Evolutionary conservation across 2,329 filamentous ascomycete genomes (phyloP).

Genomic region (Fusarium sp.): DNA sequence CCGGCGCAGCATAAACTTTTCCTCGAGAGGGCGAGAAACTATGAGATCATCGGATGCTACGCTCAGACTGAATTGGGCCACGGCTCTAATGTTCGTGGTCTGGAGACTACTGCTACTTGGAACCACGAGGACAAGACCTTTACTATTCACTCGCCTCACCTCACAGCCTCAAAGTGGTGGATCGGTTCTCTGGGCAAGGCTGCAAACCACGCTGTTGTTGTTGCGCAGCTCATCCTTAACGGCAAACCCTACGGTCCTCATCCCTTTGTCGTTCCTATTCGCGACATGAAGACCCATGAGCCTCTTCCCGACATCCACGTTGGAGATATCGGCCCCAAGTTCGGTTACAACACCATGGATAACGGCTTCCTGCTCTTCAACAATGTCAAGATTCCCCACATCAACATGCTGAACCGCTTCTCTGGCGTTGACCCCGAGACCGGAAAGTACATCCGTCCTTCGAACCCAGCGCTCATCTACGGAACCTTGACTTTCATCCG

Average conservation of each 20-base stretch:
- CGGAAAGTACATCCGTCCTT: slow-evolving; percentile 72
- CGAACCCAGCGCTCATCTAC: slow-evolving; percentile 74
- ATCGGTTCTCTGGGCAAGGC: slow-evolving; percentile 80
- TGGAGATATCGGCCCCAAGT: slow-evolving; percentile 84
- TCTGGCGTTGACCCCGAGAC: slow-evolving; percentile 74
- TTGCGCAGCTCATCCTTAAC: slow-evolving; percentile 77
- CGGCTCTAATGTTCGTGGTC: slow-evolving; percentile 77
- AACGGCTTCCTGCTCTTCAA: slow-evolving; percentile 84
- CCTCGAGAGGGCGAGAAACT: slow-evolving; percentile 72
- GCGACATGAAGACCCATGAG: slow-evolving; percentile 74
- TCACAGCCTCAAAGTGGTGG: slow-evolving; percentile 87
- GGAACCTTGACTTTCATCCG: slow-evolving; percentile 81
- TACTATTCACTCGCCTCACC: slow-evolving; percentile 74
- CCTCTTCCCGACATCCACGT: slow-evolving; percentile 76
- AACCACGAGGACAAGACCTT: slow-evolving; percentile 79
- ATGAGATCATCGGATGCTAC: slow-evolving; percentile 81
- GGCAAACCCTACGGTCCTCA: slow-evolving; percentile 78
- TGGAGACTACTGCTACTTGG: slow-evolving; percentile 80
- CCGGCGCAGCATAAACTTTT: slow-evolving; percentile 79
- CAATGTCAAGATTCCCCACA: slow-evolving; percentile 75
- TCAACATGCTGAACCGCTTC: slow-evolving; percentile 78
- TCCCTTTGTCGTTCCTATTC: slow-evolving; percentile 80
- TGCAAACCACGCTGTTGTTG: slow-evolving; percentile 81
- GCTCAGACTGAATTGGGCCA: slow-evolving; percentile 84
- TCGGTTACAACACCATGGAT: slow-evolving; percentile 84